phyloP scores from a whole-genome alignment of 768 basidiomycete species.

The Strobilomyces confusus region DNA sequence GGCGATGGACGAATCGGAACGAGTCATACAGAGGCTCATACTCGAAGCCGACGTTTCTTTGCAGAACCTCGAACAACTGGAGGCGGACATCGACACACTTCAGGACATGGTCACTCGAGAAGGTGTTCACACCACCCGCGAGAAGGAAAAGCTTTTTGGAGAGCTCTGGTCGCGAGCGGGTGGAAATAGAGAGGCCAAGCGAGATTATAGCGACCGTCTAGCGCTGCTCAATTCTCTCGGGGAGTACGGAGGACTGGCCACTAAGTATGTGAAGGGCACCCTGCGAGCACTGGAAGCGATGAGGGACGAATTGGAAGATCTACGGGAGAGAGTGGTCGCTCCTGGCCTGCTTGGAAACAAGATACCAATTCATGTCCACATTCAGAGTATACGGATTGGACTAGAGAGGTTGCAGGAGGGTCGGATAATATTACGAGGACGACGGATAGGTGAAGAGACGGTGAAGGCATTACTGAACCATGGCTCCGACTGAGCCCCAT shows the following conservation, averaged over 20 bases:
- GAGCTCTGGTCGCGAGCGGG: slow-evolving; percentile 31
- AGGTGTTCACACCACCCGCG: slow-evolving; percentile 40
- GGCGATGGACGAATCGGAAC: slow-evolving; percentile 58
- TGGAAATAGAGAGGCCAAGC: slow-evolving; percentile 46
- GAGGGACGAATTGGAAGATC: slow-evolving; percentile 72
- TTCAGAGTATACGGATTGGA: slow-evolving; percentile 65
- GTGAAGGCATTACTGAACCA: slow-evolving; percentile 22
- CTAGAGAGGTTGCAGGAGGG: slow-evolving; percentile 54
- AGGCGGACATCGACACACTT: slow-evolving; percentile 53
- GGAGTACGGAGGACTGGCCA: slow-evolving; percentile 56
- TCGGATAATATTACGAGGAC: slow-evolving; percentile 48
- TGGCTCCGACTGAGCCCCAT: slow-evolving; percentile 4
- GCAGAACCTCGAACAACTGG: slow-evolving; percentile 55
- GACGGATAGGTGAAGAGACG: slow-evolving; percentile 39
- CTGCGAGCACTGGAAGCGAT: slow-evolving; percentile 57
- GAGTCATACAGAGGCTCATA: slow-evolving; percentile 50
- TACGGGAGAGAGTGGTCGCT: slow-evolving; percentile 66
- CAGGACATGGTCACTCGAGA: slow-evolving; percentile 62
- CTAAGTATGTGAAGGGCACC: slow-evolving; percentile 59
- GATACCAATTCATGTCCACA: slow-evolving; percentile 70
- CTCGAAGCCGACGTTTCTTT: slow-evolving; percentile 63
- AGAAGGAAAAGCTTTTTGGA: slow-evolving; percentile 53
- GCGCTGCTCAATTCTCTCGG: slow-evolving; percentile 51
- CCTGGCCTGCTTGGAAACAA: slow-evolving; percentile 56
- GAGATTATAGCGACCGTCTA: slow-evolving; percentile 48